A percentile compares a stretch with the other conserved stretches of the same genome.
phyloP scores from a whole-genome alignment of 176 grass and related monocot species.

The Aegilops sharonensis region DNA sequence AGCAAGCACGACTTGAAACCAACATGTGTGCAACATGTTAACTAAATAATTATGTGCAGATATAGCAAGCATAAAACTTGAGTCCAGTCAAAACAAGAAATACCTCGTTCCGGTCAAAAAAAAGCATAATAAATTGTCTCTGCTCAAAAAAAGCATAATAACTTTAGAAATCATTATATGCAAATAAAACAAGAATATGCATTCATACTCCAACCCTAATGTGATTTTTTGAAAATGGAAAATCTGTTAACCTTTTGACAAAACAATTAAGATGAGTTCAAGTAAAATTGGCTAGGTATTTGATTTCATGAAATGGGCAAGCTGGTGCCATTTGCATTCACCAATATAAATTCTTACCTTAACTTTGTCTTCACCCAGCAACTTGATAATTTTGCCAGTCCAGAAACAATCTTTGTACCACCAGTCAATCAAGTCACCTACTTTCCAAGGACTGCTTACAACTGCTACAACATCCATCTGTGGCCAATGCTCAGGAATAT shows the following conservation, averaged over 20 bases:
- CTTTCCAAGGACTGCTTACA: slow-evolving; percentile 50
- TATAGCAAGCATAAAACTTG: neutral
- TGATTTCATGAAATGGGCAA: neutral
- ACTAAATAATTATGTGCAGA: neutral
- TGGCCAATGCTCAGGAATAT: slow-evolving; percentile 20
- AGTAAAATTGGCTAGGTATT: neutral
- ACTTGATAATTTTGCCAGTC: slow-evolving; percentile 45
- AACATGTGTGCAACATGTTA: neutral
- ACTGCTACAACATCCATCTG: slow-evolving; percentile 42
- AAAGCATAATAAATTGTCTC: too few relatives aligned
- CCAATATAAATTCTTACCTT: slow-evolving; percentile 25
- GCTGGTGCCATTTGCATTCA: neutral
- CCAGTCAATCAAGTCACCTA: slow-evolving; percentile 63
- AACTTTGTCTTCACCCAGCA: slow-evolving; percentile 41
- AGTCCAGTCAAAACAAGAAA: neutral
- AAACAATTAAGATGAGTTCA: neutral
- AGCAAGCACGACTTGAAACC: neutral
- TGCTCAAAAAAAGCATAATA: neutral
- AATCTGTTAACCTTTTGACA: neutral
- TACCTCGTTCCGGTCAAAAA: too few relatives aligned
- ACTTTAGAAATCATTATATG: neutral
- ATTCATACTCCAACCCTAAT: neutral
- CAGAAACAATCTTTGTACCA: slow-evolving; percentile 48
- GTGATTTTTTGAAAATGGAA: neutral
- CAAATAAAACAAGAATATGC: neutral